Percentiles rank a stretch among this genome's conserved stretches.
Evolutionary conservation across 768 basidiomycete genomes (phyloP).

Genomic region (Suillus ampliporus): DNA sequence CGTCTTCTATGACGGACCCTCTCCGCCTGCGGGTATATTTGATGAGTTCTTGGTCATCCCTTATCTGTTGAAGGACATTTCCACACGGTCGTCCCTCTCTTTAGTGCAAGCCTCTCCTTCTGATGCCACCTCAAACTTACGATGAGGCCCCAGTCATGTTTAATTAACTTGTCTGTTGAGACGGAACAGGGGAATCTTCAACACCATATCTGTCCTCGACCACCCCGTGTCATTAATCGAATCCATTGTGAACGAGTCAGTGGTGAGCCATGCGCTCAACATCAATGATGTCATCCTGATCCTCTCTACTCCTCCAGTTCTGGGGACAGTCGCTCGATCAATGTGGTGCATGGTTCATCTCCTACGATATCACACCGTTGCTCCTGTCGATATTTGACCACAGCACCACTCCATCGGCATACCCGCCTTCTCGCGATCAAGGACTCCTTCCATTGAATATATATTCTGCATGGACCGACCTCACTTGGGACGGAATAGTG

Average conservation of each 20-base stretch:
- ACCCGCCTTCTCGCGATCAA: slow-evolving; percentile 46
- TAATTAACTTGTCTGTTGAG: background rate
- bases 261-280: slow-evolving; percentile 23
- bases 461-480: slow-evolving; percentile 45
- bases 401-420: slow-evolving; percentile 45
- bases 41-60: slow-evolving; percentile 32
- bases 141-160: slow-evolving; percentile 23
- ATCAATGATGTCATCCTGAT: background rate
- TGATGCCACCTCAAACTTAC: slow-evolving; percentile 24
- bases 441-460: slow-evolving; percentile 51
- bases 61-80: slow-evolving; percentile 15
- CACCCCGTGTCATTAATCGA: slow-evolving; percentile 27
- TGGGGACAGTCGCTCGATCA: slow-evolving; percentile 17
- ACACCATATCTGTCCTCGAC: slow-evolving; percentile 28
- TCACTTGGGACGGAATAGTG: slow-evolving; percentile 41
- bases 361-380: slow-evolving; percentile 54
- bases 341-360: slow-evolving; percentile 5
- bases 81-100: slow-evolving; percentile 30
- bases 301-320: slow-evolving; percentile 11
- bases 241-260: slow-evolving; percentile 20
- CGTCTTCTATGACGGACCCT: slow-evolving; percentile 61
- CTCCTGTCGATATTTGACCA: slow-evolving; percentile 46
- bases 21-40: slow-evolving; percentile 23
- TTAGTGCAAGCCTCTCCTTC: slow-evolving; percentile 28
- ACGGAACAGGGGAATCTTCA: slow-evolving; percentile 25